Percentiles rank a stretch among this genome's conserved stretches.
phyloP scores from a whole-genome alignment of 805 yeast species.

The Blastobotrys mokoenaii region DNA sequence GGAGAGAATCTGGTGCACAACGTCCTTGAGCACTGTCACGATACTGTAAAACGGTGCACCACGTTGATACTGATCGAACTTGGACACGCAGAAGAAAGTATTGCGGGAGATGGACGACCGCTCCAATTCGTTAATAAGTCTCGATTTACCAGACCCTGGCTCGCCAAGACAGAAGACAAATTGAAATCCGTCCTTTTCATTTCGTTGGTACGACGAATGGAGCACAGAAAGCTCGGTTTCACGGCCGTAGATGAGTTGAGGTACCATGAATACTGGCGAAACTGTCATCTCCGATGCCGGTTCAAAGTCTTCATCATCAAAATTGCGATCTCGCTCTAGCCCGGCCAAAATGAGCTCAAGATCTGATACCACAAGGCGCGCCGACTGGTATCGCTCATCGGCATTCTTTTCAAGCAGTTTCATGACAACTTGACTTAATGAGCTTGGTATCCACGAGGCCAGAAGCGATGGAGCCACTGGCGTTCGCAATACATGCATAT shows the following conservation, averaged over 20 bases:
- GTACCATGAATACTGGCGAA: constrained; percentile 17
- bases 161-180: constrained; percentile 33
- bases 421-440: constrained; percentile 35
- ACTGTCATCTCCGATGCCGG: constrained; percentile 9
- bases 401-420: constrained; percentile 36
- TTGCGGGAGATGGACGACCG: constrained; percentile 29
- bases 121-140: constrained; percentile 34
- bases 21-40: constrained; percentile 32
- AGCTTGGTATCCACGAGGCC: constrained; percentile 19
- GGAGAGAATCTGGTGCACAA: constrained; percentile 36
- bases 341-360: constrained; percentile 21
- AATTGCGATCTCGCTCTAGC: constrained; percentile 9
- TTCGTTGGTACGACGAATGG: constrained; percentile 17
- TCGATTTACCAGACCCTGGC: constrained; percentile 40
- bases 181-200: constrained; percentile 17
- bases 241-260: constrained; percentile 28
- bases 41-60: constrained; percentile 32
- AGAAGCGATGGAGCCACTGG: constrained; percentile 35
- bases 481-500: constrained; percentile 34
- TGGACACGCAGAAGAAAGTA: constrained; percentile 25
- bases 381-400: constrained; percentile 31
- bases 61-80: constrained; percentile 22
- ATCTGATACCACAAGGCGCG: constrained; percentile 32
- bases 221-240: constrained; percentile 20
- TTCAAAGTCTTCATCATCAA: constrained; percentile 11